Evolutionary conservation across 2,329 filamentous ascomycete species (phyloP).

Genomic region (Penicillium expansum): DNA sequence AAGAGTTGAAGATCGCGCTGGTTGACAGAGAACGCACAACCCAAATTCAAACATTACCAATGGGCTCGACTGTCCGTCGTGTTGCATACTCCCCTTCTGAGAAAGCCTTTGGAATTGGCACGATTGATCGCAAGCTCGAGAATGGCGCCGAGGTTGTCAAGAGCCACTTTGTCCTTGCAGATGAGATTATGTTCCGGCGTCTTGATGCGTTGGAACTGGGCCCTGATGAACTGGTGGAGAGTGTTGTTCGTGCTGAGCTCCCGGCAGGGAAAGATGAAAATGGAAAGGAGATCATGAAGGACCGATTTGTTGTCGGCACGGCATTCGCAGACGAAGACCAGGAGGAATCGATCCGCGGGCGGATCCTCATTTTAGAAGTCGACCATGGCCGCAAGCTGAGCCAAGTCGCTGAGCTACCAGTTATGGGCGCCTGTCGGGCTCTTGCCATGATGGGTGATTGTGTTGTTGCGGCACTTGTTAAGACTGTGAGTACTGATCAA

Average conservation of each 20-base stretch:
- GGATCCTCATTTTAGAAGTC: constrained; percentile 82
- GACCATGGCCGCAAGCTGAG: constrained; percentile 68
- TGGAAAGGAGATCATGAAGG: constrained; percentile 53
- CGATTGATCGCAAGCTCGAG: constrained; percentile 70
- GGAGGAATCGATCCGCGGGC: constrained; percentile 61
- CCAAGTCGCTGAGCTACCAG: constrained; percentile 63
- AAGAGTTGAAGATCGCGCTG: constrained; percentile 72
- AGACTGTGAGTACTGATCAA: constrained; percentile 60
- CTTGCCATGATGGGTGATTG: constrained; percentile 71
- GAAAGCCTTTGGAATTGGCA: constrained; percentile 82
- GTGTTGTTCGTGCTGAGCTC: constrained; percentile 74
- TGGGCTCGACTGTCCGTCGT: constrained; percentile 79
- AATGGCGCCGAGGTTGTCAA: constrained; percentile 71
- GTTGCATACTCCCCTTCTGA: constrained; percentile 79
- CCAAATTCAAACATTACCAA: constrained; percentile 75
- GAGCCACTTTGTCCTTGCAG: constrained; percentile 82
- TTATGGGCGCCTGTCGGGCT: constrained; percentile 79
- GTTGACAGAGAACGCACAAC: constrained; percentile 84
- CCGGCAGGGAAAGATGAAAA: constrained; percentile 55
- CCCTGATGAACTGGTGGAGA: constrained; percentile 75
- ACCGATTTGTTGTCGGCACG: constrained; percentile 90
- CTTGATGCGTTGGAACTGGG: constrained; percentile 68
- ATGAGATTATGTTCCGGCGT: constrained; percentile 81
- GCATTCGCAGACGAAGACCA: constrained; percentile 67
- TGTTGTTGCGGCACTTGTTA: constrained; percentile 83